Base-by-base conservation (phyloP, 805 yeast species). In the Candida lessepsii region DNA sequence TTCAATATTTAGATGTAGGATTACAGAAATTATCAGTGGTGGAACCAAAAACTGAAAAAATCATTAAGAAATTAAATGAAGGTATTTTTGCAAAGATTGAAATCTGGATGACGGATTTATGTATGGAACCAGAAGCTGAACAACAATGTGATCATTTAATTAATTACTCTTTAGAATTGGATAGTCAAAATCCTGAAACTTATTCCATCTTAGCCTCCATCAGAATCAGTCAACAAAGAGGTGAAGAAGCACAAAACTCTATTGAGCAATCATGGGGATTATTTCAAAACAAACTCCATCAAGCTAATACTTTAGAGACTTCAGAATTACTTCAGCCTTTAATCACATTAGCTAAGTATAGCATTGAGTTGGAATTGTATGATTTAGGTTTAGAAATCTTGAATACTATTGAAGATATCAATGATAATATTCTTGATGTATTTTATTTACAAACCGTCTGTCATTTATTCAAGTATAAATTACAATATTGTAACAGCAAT, bases 51-150 rank as follows among this genome's bases (percentile, higher is more conserved):
- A 51, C 54, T 15, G 56, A 55, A 35, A 38, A 39, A 14, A 15
- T 35, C 9, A 58, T 74, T 14, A 76, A 75, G 47, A 86, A 84
- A 56, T 57, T 87, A 35, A 79, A 83, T 47, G 85, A 81, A 55
- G 96, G 91, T 0, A 67, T 87, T 19, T 81, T 91, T 50, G 82
- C 96, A 5, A 75, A 83, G 67, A 85, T 93, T 54, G 99, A 91
- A 62, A 84, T 87, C 42, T 90, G 96, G 96, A 87, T 89, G 97
- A 91, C 98, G 1, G 97, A 91, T 67, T 68, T 90, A 48, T 90
- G 98, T 67, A 88, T 90, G 96, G 95, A 87, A 53, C 80, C 80
- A 2, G 81, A 83, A 49, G 98, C 98, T 2, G 98, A 93, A 62
- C 16, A 59, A 7, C 74, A 79, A 58, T 93, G 98, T 64, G 85